Base-by-base conservation (phyloP, 495 filamentous ascomycete genomes). In the Trichoderma erinaceum region DNA sequence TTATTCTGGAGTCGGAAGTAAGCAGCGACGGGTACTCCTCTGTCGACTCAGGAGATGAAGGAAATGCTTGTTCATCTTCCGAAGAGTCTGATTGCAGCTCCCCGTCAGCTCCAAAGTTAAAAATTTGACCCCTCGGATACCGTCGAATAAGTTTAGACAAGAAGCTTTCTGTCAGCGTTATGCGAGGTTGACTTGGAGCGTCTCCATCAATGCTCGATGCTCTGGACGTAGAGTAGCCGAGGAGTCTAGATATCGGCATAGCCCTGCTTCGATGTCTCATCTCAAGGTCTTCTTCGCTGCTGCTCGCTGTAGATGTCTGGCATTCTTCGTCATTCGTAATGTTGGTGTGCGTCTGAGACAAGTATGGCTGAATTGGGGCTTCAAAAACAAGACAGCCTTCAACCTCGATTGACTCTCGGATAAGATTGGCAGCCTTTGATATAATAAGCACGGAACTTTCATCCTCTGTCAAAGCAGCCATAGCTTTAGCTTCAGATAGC, bases 71-170 rank as follows among this genome's bases (percentile, higher is more conserved):
- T 16, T 44, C 41, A 0, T 68, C 66, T 32, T 68, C 66, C 2
- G 41, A n/a, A 1, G 46, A 38, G 56, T 43, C 64, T 2, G 70
- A 64, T 70, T 75, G 35, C 58, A 71, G 41, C 27, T 41, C 74
- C 48, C 50, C 76, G 68, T 71, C 82, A 4, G 78, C 81, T 65
- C 90, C 87, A 70, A 81, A 79, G 72, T 84, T 76, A 79, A 81
- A 79, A 11, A 91, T 75, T 63, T 86, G 85, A 8, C 89, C 89
- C 63, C 83, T 81, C 7, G 85, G 83, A 71, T 90, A 87, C 13
- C 84, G 79, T 12, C 83, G 81, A 2, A 90, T 74, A 1, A 90
- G 75, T 64, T 79, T 73, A 7, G 79, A 77, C 0, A 90, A 73
- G 27, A 87, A 81, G 12, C 66, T 70, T 63, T 81, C 79, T 52